A percentile compares a stretch with the other conserved stretches of the same genome.
phyloP scores from a whole-genome alignment of 805 yeast genomes.

The Yarrowia sp. region DNA sequence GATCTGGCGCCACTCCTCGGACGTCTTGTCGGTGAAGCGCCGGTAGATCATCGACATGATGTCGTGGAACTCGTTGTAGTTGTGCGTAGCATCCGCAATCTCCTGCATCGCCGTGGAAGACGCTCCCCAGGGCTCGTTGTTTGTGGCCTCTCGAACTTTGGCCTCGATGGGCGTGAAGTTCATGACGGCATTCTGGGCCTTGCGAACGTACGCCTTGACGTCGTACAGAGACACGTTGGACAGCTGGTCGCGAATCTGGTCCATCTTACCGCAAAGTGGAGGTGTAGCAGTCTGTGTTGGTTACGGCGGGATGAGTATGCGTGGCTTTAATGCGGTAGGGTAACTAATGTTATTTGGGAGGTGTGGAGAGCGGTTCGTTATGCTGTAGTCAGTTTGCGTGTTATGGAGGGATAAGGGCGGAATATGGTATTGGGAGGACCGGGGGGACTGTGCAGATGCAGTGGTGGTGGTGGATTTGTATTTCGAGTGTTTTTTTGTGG shows the following conservation, averaged over 20 bases:
- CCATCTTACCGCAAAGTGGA: slow-evolving; percentile 19
- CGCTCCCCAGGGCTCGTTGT: slow-evolving; percentile 99
- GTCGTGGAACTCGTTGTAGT: slow-evolving; percentile 48
- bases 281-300: background rate
- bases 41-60: slow-evolving; percentile 53
- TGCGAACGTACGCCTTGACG: slow-evolving; percentile 94
- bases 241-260: slow-evolving; percentile 24
- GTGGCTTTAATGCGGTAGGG: slow-evolving; percentile 26
- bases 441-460: too few species aligned
- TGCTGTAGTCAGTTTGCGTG: background rate
- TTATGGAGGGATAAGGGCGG: background rate
- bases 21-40: slow-evolving; percentile 92
- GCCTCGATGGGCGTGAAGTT: slow-evolving; percentile 97
- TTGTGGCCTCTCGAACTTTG: slow-evolving; percentile 88
- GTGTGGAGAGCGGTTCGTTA: background rate
- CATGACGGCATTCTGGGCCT: slow-evolving; percentile 95
- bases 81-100: slow-evolving; percentile 92
- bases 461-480: too few species aligned
- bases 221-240: slow-evolving; percentile 81
- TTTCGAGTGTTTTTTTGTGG: too few species aligned
- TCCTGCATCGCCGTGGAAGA: slow-evolving; percentile 88
- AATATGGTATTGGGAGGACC: background rate
- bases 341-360: background rate
- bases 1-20: slow-evolving; percentile 97
- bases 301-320: background rate